These are phyloP conservation scores for Tieghemiomyces parasiticus DNA, from an alignment of 192 early-diverging fungal species.

Conservation along the genomic window DNA sequence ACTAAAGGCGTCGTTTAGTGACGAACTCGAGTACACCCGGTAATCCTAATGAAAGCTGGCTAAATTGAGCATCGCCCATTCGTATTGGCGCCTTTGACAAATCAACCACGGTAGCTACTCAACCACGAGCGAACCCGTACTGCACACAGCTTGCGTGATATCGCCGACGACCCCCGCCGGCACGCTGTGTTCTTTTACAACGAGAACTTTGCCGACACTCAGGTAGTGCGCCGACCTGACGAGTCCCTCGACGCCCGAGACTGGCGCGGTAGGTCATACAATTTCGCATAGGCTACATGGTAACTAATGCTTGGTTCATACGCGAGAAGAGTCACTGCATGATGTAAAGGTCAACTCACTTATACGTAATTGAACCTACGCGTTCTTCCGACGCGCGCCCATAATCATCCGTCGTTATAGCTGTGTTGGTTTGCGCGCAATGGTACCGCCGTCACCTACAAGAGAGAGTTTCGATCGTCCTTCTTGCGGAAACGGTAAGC, in stretches of 20 bases:
- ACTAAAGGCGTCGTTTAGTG: not conserved
- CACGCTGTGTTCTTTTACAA: slow-evolving; percentile 52
- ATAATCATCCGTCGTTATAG: too few relatives aligned
- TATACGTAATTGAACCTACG: too few relatives aligned
- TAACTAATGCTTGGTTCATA: too few relatives aligned
- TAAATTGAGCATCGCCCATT: not conserved
- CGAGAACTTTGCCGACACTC: slow-evolving; percentile 38
- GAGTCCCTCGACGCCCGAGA: slow-evolving; percentile 30
- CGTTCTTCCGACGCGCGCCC: too few relatives aligned
- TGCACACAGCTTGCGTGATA: slow-evolving; percentile 40
- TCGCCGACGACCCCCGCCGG: slow-evolving; percentile 35
- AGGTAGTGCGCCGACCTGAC: slow-evolving; percentile 15
- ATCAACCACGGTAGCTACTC: slow-evolving; percentile 26
- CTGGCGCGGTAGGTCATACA: too few relatives aligned
- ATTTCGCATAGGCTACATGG: too few relatives aligned
- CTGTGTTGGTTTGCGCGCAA: slow-evolving; percentile 28
- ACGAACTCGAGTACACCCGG: not conserved
- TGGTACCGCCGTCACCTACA: slow-evolving; percentile 46
- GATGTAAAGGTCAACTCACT: too few relatives aligned
- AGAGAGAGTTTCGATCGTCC: slow-evolving; percentile 18
- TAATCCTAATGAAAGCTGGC: not conserved
- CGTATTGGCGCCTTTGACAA: not conserved
- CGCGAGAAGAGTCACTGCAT: too few relatives aligned
- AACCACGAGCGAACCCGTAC: slow-evolving; percentile 43
- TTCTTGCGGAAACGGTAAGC: slow-evolving; percentile 25